Evolutionary conservation across 805 yeast species (phyloP).

Genomic region (Metschnikowia lochheadii): DNA sequence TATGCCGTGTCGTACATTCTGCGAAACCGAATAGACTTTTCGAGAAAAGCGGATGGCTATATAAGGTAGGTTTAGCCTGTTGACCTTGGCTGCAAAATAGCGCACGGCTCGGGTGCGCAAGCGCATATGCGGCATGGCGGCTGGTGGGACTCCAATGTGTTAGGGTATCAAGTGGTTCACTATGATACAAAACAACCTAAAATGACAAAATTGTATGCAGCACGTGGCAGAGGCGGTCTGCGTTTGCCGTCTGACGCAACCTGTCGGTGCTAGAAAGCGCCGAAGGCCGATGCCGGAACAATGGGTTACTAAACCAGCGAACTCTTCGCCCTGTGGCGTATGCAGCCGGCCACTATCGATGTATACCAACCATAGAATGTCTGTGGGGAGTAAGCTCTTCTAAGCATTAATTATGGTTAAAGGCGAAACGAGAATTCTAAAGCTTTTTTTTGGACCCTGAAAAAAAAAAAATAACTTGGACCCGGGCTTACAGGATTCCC

Average conservation of each 20-base stretch:
- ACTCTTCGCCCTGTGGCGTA: neutral
- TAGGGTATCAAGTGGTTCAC: too few species aligned
- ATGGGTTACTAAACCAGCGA: neutral
- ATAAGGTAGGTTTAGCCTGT: neutral
- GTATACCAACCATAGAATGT: neutral
- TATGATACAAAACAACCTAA: too few species aligned
- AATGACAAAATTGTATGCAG: neutral
- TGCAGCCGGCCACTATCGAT: neutral
- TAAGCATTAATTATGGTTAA: neutral
- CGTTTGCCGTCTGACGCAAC: neutral
- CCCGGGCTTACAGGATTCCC: too few species aligned
- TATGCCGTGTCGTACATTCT: conserved; percentile 9
- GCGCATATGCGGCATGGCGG: conserved; percentile 7
- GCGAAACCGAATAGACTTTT: neutral
- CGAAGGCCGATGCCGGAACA: neutral
- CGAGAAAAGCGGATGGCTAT: too few species aligned
- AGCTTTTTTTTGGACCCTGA: too few species aligned
- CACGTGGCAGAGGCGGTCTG: neutral
- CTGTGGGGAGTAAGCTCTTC: neutral
- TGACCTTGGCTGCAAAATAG: conserved; percentile 9
- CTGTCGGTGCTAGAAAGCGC: neutral
- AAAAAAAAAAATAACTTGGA: too few species aligned
- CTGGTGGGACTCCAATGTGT: neutral
- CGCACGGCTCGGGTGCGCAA: conserved; percentile 6
- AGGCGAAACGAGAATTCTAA: neutral